Percentiles rank a stretch among this genome's conserved stretches.
phyloP scores from a whole-genome alignment of 768 basidiomycete genomes.

The Tricholoma terreum region DNA sequence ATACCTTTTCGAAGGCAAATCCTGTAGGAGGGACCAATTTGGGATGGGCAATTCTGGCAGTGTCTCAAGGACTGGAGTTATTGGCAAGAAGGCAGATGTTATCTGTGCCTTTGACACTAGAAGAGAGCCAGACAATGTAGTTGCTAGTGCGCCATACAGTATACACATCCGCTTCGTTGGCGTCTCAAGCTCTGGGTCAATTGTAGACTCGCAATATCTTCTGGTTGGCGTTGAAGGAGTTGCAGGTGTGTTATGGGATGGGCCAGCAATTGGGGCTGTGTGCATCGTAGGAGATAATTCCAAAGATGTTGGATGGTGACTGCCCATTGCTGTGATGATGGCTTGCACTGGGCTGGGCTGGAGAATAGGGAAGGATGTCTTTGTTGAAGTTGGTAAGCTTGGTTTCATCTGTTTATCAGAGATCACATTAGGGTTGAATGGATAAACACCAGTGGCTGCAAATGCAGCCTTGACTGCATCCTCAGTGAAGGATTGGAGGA shows the following conservation, averaged over 20 bases:
- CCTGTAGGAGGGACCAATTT: background rate
- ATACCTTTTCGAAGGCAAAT: slow-evolving; percentile 2
- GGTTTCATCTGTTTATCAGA: slow-evolving; percentile 25
- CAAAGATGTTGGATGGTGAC: slow-evolving; percentile 7
- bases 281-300: background rate
- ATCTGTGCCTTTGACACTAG: slow-evolving; percentile 14
- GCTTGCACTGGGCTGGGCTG: slow-evolving; percentile 21
- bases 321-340: slow-evolving; percentile 10
- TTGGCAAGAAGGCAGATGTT: slow-evolving; percentile 6
- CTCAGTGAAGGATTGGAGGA: slow-evolving; percentile 22
- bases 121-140: slow-evolving; percentile 18
- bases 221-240: background rate
- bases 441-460: slow-evolving; percentile 18
- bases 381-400: slow-evolving; percentile 21
- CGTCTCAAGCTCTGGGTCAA: slow-evolving; percentile 18
- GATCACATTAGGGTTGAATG: slow-evolving; percentile 15
- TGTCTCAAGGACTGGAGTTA: slow-evolving; percentile 8
- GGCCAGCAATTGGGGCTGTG: background rate
- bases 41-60: background rate
- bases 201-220: slow-evolving; percentile 1
- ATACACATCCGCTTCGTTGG: slow-evolving; percentile 23
- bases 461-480: slow-evolving; percentile 15
- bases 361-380: slow-evolving; percentile 21
- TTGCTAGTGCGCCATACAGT: slow-evolving; percentile 11
- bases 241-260: background rate